A percentile compares a stretch with the other conserved stretches of the same genome.
These are phyloP conservation scores for Gremmenia infestans DNA, from an alignment of 2,329 filamentous ascomycete species.

Conservation along the genomic window DNA sequence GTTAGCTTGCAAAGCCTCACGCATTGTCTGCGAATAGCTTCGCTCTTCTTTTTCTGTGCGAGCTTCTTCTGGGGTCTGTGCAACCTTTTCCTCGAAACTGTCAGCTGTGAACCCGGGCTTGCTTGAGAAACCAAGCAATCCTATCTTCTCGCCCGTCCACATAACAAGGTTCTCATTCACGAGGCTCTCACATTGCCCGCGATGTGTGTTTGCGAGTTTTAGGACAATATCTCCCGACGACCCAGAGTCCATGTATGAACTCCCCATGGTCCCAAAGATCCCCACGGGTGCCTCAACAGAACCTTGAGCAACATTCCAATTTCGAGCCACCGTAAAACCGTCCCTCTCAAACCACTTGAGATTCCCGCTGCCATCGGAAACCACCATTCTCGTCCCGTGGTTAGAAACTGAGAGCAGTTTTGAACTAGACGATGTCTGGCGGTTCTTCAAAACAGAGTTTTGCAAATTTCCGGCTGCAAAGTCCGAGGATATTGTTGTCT, in stretches of 20 bases:
- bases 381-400: conserved; percentile 77
- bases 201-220: conserved; percentile 59
- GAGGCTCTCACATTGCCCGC: conserved; percentile 30
- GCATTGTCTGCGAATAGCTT: conserved; percentile 66
- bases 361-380: conserved; percentile 77
- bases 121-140: conserved; percentile 61
- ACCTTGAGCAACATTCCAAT: conserved; percentile 51
- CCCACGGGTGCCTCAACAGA: conserved; percentile 42
- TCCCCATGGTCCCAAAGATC: conserved; percentile 45
- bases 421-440: conserved; percentile 74
- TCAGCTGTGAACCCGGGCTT: conserved; percentile 43
- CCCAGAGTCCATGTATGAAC: conserved; percentile 35
- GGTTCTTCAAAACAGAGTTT: conserved; percentile 63
- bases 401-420: conserved; percentile 77
- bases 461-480: conserved; percentile 33
- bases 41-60: conserved; percentile 51
- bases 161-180: conserved; percentile 64
- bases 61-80: conserved; percentile 39
- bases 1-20: conserved; percentile 68
- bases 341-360: conserved; percentile 91
- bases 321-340: conserved; percentile 57
- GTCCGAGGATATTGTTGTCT: conserved; percentile 28
- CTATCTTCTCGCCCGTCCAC: conserved; percentile 84
- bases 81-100: conserved; percentile 43
- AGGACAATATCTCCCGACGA: conserved; percentile 69